Conservation (phyloP, 176 grass and related monocot genomes). For the Carex pumila region DNA sequence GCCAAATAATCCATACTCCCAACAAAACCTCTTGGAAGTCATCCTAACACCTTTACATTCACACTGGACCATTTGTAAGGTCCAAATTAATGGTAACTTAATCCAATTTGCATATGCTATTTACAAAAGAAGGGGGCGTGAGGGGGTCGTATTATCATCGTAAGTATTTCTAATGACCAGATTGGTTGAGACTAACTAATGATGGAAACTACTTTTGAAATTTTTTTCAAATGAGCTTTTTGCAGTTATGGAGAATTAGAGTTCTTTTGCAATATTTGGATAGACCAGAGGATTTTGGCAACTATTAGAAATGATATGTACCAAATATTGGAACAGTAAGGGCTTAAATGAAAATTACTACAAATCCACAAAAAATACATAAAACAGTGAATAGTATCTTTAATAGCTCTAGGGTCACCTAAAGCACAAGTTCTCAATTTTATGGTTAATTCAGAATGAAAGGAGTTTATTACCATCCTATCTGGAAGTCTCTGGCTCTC, state of each 20-base stretch:
- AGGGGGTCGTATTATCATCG: not conserved
- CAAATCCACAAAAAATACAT: not conserved
- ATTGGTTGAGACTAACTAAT: not conserved
- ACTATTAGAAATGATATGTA: not conserved
- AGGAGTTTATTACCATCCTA: conserved; percentile 61
- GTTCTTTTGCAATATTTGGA: not conserved
- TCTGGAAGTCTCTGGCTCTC: conserved; percentile 89
- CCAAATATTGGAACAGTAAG: not conserved
- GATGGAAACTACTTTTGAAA: not conserved
- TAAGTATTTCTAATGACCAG: not conserved
- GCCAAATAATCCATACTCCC: not conserved
- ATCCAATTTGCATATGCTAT: not conserved
- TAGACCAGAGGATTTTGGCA: not conserved
- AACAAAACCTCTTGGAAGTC: not conserved
- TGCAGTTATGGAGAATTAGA: not conserved
- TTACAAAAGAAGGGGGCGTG: not conserved
- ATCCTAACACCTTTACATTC: not conserved
- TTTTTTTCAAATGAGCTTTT: not conserved
- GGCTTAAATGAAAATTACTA: not conserved
- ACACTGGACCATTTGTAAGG: not conserved
- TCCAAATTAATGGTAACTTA: not conserved
- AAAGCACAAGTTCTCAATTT: not conserved
- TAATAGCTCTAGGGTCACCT: not conserved
- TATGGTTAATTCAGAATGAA: not conserved
- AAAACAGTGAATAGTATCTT: not conserved